Evolutionary conservation across 345 rosid genomes (phyloP), one percentile per base, ranked within the genome.

Genomic region (Populus alba): DNA sequence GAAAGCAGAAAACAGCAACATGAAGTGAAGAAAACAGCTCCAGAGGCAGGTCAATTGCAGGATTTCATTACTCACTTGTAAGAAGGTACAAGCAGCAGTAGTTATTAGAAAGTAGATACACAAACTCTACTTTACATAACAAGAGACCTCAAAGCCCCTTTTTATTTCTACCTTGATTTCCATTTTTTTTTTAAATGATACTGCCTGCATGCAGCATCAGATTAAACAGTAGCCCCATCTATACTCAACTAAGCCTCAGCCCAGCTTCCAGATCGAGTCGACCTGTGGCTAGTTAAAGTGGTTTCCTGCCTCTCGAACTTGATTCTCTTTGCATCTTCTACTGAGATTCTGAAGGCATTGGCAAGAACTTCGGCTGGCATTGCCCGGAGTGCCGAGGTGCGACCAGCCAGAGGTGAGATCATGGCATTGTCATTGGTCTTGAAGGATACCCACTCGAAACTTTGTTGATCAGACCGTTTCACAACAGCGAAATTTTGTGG

Each of bases 371-470:
- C 93, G 18, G 57, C 68, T 0, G 95, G 98, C 68, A 95, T 72
- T 6, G 83, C 92, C 51, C 91, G 66, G 27, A 92, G 11, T 49
- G 78, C 86, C 0, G 92, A 93, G 76, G 89, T 88, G 27, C 67
- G 69, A 6, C 98, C 98, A 0, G 91, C 88, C 1, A 93, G 74
- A 0, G 88, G 81, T 76, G 73, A 83, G 39, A 77, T 67, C 82
- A 80, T 80, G 37, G 93, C 91, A 18, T 84, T 81, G 71, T 82
- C 91, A 61, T 86, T 87, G 49, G 98, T 95, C 86, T 86, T 90
- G 86, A 95, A 91, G 8, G 90, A 49, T 17, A 92, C 69, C 88
- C 92, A 91, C 37, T 93, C 94, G 66, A 90, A 90, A 68, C 86
- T 88, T 4, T 87, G 86, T 20, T 75, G 77, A 45, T 88, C 87